Percentiles rank a stretch among this genome's conserved stretches.
These are phyloP conservation scores for Venturia aucupariae DNA, from an alignment of 2,329 filamentous ascomycete genomes.

Conservation along the genomic window DNA sequence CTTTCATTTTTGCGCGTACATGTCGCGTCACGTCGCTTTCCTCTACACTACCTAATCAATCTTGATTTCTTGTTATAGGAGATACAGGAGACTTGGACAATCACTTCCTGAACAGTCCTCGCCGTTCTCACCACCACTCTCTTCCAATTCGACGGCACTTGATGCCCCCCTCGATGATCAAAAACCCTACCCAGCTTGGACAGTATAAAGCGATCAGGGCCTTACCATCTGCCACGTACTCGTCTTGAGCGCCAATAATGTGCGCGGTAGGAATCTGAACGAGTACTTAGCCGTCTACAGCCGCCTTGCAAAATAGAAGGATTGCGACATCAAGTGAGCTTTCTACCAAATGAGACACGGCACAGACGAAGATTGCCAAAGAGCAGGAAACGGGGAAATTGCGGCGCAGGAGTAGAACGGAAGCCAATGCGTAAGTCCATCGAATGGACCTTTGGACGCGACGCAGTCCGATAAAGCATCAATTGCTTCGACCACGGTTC, in stretches of 20 bases:
- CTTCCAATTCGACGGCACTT: constrained; percentile 3
- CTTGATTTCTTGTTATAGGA: no score
- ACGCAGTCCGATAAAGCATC: constrained; percentile 19
- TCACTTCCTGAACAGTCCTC: neutral
- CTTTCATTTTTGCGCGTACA: no score
- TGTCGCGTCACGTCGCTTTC: no score
- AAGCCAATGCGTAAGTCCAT: constrained; percentile 68
- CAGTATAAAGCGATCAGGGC: constrained; percentile 6
- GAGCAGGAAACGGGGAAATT: constrained; percentile 20
- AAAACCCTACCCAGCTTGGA: neutral
- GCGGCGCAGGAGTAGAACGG: constrained; percentile 57
- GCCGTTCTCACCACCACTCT: neutral
- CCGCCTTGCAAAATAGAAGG: neutral
- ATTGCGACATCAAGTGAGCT: neutral
- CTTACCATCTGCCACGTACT: constrained; percentile 9
- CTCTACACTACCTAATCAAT: no score
- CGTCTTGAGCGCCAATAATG: constrained; percentile 11
- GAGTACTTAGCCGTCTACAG: neutral
- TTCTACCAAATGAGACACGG: constrained; percentile 22
- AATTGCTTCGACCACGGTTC: neutral
- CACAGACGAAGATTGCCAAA: constrained; percentile 28
- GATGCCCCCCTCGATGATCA: constrained; percentile 11
- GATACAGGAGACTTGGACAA: neutral
- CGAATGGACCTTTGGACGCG: constrained; percentile 51
- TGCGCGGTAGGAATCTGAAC: constrained; percentile 9